Conservation (phyloP, 169 alveolate genomes). For the Plasmodium billcollinsi region DNA sequence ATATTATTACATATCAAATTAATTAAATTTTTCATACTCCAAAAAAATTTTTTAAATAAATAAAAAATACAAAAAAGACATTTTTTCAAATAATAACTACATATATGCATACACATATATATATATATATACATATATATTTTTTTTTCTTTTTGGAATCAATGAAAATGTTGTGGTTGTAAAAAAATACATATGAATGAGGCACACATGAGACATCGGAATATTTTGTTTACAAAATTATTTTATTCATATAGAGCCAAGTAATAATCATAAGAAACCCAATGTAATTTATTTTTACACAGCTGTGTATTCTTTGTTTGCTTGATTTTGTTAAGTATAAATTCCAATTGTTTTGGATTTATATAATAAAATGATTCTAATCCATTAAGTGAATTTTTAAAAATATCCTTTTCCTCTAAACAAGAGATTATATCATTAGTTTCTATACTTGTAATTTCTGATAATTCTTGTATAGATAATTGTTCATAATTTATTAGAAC, state of each 20-base stretch:
- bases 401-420: slow-evolving; percentile 90
- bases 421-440: slow-evolving; percentile 90
- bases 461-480: slow-evolving; percentile 78
- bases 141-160: no score
- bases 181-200: no score
- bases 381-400: slow-evolving; percentile 88
- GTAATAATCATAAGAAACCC: slow-evolving; percentile 92
- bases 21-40: no score
- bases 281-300: slow-evolving; percentile 88
- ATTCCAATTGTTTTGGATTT: slow-evolving; percentile 86
- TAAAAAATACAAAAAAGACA: no score
- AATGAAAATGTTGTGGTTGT: no score
- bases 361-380: slow-evolving; percentile 85
- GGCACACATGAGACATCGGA: no score
- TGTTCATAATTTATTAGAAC: slow-evolving; percentile 26
- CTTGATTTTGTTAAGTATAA: slow-evolving; percentile 84
- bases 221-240: no score
- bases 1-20: no score
- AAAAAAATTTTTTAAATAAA: no score
- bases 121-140: no score
- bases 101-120: no score
- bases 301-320: slow-evolving; percentile 87
- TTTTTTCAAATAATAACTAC: no score
- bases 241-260: slow-evolving; percentile 85
- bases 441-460: slow-evolving; percentile 91